A percentile compares a stretch with the other conserved stretches of the same genome.
These are phyloP conservation scores for Alternaria metachromatica DNA, from an alignment of 2,329 filamentous ascomycete species.

Conservation along the genomic window DNA sequence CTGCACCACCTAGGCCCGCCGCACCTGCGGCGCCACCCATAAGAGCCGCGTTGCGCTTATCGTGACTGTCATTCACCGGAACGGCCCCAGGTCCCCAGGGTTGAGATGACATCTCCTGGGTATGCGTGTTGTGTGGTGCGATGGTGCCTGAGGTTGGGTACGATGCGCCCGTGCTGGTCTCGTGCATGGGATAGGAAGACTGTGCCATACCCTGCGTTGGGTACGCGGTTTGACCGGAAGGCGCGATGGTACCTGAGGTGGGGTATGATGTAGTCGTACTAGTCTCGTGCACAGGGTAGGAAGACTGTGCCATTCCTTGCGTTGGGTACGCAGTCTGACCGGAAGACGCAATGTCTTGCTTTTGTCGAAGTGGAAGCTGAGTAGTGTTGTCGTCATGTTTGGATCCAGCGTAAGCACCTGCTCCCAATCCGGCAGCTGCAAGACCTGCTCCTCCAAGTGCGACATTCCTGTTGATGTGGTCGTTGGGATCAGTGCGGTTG, in stretches of 20 bases:
- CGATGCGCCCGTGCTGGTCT: slow-evolving; percentile 3
- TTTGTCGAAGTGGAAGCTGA: slow-evolving; percentile 15
- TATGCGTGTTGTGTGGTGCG: slow-evolving; percentile 23
- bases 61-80: slow-evolving; percentile 25
- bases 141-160: slow-evolving; percentile 15
- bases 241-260: slow-evolving; percentile 11
- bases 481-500: slow-evolving; percentile 22
- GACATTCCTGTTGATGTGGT: slow-evolving; percentile 29
- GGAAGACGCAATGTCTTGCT: slow-evolving; percentile 11
- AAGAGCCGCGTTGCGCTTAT: slow-evolving; percentile 36
- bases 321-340: slow-evolving; percentile 5
- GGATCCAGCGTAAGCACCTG: slow-evolving; percentile 17
- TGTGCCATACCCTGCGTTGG: slow-evolving; percentile 1
- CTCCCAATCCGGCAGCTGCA: slow-evolving; percentile 22
- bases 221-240: slow-evolving; percentile 8
- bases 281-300: slow-evolving; percentile 13
- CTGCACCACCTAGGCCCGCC: slow-evolving; percentile 36
- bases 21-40: slow-evolving; percentile 29
- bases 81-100: slow-evolving; percentile 29
- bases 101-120: slow-evolving; percentile 28
- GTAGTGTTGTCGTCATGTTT: slow-evolving; percentile 16
- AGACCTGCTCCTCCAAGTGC: slow-evolving; percentile 29
- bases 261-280: slow-evolving; percentile 7
- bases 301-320: slow-evolving; percentile 2
- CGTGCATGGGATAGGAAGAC: slow-evolving; percentile 10